phyloP scores from a whole-genome alignment of 73 alveolate genomes.

The Paramecium octaurelia region DNA sequence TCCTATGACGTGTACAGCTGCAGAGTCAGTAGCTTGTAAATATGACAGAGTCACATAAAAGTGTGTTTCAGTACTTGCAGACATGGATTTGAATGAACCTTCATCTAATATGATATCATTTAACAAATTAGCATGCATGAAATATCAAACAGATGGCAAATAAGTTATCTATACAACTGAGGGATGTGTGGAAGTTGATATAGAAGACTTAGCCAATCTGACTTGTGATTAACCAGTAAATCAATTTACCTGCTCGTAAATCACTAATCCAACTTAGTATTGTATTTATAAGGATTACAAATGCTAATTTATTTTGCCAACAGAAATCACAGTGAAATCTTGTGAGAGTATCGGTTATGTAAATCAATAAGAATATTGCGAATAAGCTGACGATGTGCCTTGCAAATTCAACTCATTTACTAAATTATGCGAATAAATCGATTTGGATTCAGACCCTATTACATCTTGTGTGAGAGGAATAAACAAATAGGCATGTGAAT shows the following conservation, averaged over 20 bases:
- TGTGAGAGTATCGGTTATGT: background rate
- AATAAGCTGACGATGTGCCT: background rate
- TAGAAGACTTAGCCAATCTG: background rate
- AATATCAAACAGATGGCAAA: background rate
- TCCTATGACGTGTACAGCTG: background rate
- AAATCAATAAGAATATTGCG: constrained; percentile 30
- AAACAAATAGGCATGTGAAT: background rate
- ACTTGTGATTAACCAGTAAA: constrained; percentile 15
- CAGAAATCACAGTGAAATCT: background rate
- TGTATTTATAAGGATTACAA: background rate
- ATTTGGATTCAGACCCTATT: background rate
- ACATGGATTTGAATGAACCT: background rate
- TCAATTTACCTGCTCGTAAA: background rate
- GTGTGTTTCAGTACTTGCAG: background rate
- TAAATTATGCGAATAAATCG: background rate
- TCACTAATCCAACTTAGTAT: background rate
- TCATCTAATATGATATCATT: background rate
- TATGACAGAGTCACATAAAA: background rate
- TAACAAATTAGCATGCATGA: constrained; percentile 6
- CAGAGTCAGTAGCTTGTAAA: background rate
- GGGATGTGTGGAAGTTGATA: background rate
- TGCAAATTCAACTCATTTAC: background rate
- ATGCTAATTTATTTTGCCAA: background rate
- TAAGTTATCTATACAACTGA: background rate
- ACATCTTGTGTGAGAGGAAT: background rate